A percentile compares a stretch with the other conserved stretches of the same genome.
phyloP scores from a whole-genome alignment of 2,329 filamentous ascomycete species.

The Trichoderma pleuroti region DNA sequence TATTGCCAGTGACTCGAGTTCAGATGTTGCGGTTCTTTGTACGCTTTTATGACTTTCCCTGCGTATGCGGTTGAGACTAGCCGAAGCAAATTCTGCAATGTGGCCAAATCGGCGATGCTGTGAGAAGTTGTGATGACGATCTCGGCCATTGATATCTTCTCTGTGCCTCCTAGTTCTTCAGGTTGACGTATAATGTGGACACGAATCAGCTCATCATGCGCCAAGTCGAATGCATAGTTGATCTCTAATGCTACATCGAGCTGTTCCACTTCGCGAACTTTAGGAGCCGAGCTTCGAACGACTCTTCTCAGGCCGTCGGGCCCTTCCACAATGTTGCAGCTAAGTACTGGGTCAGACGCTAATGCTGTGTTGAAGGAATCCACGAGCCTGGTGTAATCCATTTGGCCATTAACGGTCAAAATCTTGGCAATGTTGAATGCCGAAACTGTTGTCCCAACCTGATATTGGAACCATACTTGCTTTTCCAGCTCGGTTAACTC shows the following conservation, averaged over 20 bases:
- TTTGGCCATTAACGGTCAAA: background rate
- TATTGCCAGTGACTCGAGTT: background rate
- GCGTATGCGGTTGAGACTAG: background rate
- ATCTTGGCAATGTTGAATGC: conserved; percentile 16
- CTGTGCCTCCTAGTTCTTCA: background rate
- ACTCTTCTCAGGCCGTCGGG: background rate
- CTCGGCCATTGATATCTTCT: background rate
- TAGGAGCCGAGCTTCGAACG: background rate
- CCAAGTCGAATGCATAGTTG: background rate
- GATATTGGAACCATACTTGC: conserved; percentile 18
- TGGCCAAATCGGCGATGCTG: conserved; percentile 13
- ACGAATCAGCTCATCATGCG: background rate
- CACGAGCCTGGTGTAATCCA: background rate
- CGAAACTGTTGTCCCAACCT: conserved; percentile 1
- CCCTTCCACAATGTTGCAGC: background rate
- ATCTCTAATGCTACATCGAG: background rate
- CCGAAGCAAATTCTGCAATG: conserved; percentile 14
- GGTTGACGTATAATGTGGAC: background rate
- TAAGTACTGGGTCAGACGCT: background rate
- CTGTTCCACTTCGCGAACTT: background rate
- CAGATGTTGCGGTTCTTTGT: background rate
- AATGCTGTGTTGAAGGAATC: background rate
- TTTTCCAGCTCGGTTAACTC: conserved; percentile 6
- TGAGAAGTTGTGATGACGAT: conserved; percentile 13
- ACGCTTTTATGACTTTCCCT: background rate